Conservation (phyloP, 169 alveolate genomes). For the Plasmodium gaboni region DNA sequence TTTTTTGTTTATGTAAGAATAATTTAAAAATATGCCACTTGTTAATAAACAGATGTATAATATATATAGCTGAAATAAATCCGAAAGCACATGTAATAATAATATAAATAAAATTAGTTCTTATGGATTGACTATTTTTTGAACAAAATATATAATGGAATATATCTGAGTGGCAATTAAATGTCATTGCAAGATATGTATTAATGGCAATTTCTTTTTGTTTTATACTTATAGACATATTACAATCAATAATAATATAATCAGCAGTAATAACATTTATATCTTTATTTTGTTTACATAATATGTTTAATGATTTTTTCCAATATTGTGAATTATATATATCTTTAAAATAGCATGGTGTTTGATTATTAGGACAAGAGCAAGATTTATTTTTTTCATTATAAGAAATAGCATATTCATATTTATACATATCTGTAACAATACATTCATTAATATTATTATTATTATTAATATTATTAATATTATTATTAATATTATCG, state of each 20-base stretch:
- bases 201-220: slow-evolving; percentile 47
- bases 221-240: slow-evolving; percentile 15
- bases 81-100: slow-evolving; percentile 30
- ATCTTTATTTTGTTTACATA: slow-evolving; percentile 6
- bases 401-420: slow-evolving; percentile 22
- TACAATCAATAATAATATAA: slow-evolving; percentile 23
- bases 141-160: slow-evolving; percentile 44
- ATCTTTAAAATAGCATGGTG: slow-evolving; percentile 70
- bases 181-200: slow-evolving; percentile 63
- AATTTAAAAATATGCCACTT: slow-evolving; percentile 9
- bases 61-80: slow-evolving; percentile 34
- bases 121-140: slow-evolving; percentile 1
- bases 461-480: neutral
- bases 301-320: slow-evolving; percentile 15
- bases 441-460: slow-evolving; percentile 16
- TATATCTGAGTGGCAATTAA: slow-evolving; percentile 39
- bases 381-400: slow-evolving; percentile 38
- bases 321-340: slow-evolving; percentile 28
- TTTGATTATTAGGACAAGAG: slow-evolving; percentile 35
- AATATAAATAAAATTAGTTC: slow-evolving; percentile 20
- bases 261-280: slow-evolving; percentile 41
- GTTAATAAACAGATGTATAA: slow-evolving; percentile 8
- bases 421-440: slow-evolving; percentile 32
- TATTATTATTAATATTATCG: neutral
- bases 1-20: neutral